phyloP scores from a whole-genome alignment of 2,329 filamentous ascomycete genomes.

The Xenoacremonium recifei region DNA sequence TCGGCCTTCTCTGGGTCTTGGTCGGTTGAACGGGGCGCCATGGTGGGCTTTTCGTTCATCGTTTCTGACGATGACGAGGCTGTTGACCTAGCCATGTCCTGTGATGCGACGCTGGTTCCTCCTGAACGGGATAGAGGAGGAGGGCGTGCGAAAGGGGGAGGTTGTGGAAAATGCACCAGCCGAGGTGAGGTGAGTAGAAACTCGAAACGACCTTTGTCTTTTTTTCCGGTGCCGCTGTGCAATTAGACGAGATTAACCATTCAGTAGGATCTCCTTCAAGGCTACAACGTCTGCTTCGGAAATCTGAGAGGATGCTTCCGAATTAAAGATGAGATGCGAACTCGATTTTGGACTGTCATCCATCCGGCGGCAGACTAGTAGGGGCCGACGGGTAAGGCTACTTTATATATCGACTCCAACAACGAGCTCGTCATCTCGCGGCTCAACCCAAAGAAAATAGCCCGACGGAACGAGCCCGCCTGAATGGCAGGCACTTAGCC shows the following conservation, averaged over 20 bases:
- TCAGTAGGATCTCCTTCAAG: too few relatives aligned
- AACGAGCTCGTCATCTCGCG: conserved; percentile 1
- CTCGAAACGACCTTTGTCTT: too few relatives aligned
- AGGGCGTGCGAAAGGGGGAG: neutral
- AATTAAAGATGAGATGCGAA: neutral
- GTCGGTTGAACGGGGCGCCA: conserved; percentile 4
- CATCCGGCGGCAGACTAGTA: too few relatives aligned
- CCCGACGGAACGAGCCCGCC: neutral
- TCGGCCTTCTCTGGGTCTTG: conserved; percentile 11
- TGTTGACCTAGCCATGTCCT: conserved; percentile 24
- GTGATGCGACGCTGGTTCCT: neutral
- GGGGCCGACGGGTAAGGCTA: neutral
- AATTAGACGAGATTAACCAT: too few relatives aligned
- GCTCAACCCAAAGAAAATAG: neutral
- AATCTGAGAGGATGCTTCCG: neutral
- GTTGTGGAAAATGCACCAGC: neutral
- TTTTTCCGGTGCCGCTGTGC: too few relatives aligned
- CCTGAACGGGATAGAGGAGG: neutral
- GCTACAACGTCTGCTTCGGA: too few relatives aligned
- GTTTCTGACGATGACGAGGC: conserved; percentile 26
- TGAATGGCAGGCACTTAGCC: neutral
- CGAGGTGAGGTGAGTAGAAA: too few relatives aligned
- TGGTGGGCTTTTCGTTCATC: conserved; percentile 17
- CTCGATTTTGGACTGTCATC: too few relatives aligned
- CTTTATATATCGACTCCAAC: conserved; percentile 1